phyloP scores from a whole-genome alignment of 148 eudicot species.

The Camellia granthamiana region DNA sequence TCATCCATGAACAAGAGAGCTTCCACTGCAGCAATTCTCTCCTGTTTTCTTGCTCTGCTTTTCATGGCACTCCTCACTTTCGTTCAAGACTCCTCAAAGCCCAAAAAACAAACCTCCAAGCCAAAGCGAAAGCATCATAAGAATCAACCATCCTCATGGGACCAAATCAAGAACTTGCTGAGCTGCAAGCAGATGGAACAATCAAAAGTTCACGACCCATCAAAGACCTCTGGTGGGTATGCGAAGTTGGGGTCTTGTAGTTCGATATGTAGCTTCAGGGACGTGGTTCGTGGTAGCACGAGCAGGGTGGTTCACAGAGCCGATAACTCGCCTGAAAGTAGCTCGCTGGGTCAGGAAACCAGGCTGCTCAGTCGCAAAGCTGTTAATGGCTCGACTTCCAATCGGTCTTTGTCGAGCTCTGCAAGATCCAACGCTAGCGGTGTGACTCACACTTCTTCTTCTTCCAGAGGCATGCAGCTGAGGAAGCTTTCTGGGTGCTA shows the following conservation, averaged over 20 bases:
- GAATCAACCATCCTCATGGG: conserved; percentile 64
- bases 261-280: conserved; percentile 67
- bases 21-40: neutral
- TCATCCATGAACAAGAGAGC: neutral
- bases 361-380: conserved; percentile 36
- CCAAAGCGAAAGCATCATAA: conserved; percentile 1
- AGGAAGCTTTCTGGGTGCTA: conserved; percentile 87
- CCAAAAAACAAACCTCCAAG: conserved; percentile 20
- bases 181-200: conserved; percentile 69
- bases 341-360: conserved; percentile 50
- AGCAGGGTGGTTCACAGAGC: conserved; percentile 73
- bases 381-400: conserved; percentile 24
- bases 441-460: conserved; percentile 28
- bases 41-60: conserved; percentile 15
- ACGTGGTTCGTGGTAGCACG: conserved; percentile 69
- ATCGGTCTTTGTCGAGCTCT: conserved; percentile 38
- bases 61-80: conserved; percentile 47
- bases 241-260: conserved; percentile 46
- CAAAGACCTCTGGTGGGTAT: conserved; percentile 20
- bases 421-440: conserved; percentile 35
- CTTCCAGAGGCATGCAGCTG: conserved; percentile 62
- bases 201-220: conserved; percentile 55
- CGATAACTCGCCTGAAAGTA: conserved; percentile 74
- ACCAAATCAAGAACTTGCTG: conserved; percentile 73
- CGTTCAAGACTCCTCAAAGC: conserved; percentile 25